These are phyloP conservation scores for Ambrosia hybrid DNA, from an alignment of 140 eudicot species.

Conservation along the genomic window DNA sequence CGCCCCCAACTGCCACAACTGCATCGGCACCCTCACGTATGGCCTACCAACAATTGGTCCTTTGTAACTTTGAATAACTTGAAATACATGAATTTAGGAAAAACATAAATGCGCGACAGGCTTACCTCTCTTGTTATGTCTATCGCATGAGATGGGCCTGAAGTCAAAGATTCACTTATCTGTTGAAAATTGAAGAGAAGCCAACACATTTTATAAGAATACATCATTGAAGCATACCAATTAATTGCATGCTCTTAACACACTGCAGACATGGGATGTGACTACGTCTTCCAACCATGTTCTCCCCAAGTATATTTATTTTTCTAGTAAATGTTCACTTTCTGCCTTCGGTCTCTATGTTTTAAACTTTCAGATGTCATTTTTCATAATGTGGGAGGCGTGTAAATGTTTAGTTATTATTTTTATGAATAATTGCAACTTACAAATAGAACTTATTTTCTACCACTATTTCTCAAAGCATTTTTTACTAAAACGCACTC, in stretches of 20 bases:
- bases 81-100: conserved; percentile 11
- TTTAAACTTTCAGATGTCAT: conserved; percentile 7
- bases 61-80: conserved; percentile 22
- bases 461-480: conserved; percentile 6
- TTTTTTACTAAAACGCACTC: neutral
- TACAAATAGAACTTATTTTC: neutral
- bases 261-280: neutral
- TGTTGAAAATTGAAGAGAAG: conserved; percentile 34
- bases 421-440: neutral
- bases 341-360: neutral
- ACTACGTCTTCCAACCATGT: conserved; percentile 13
- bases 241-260: no score
- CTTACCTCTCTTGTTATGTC: conserved; percentile 94
- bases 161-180: conserved; percentile 86
- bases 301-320: neutral
- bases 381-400: neutral
- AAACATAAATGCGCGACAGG: conserved; percentile 24
- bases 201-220: conserved; percentile 12
- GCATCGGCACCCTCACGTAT: conserved; percentile 96
- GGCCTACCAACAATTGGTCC: conserved; percentile 53
- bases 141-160: conserved; percentile 96
- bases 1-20: conserved; percentile 97
- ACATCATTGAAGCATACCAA: conserved; percentile 14
- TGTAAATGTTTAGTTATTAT: neutral
- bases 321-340: no score